These are phyloP conservation scores for Leishmania aethiopica DNA, from an alignment of 208 protist species.

Conservation along the genomic window DNA sequence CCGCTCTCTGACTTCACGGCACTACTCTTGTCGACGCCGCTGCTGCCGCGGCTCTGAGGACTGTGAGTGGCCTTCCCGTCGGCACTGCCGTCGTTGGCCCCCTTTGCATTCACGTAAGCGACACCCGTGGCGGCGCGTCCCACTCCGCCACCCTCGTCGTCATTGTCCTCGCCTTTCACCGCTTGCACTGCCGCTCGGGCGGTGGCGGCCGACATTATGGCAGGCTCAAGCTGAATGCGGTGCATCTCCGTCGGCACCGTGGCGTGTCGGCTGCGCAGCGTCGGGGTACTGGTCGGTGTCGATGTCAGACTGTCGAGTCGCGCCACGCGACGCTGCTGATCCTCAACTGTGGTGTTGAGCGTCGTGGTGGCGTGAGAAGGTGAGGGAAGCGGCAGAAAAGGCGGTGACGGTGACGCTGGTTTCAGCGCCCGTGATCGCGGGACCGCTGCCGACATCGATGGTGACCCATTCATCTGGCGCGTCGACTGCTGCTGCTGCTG, in stretches of 20 bases:
- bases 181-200: not conserved
- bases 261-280: slow-evolving; percentile 32
- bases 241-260: slow-evolving; percentile 31
- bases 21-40: not conserved
- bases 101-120: not conserved
- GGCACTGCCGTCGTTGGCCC: not conserved
- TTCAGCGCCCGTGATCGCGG: not conserved
- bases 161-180: not conserved
- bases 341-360: slow-evolving; percentile 30
- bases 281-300: slow-evolving; percentile 26
- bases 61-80: not conserved
- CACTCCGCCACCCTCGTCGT: not conserved
- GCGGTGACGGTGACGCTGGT: slow-evolving; percentile 10
- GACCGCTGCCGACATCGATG: not conserved
- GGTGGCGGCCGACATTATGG: not conserved
- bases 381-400: slow-evolving; percentile 21
- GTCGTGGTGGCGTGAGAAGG: slow-evolving; percentile 30
- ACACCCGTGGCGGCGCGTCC: not conserved
- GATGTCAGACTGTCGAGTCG: slow-evolving; percentile 29
- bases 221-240: slow-evolving; percentile 29
- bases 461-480: not conserved
- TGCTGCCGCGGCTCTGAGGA: not conserved
- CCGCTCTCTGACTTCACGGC: not conserved
- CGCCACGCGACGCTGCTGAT: slow-evolving; percentile 36
- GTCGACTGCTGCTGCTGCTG: slow-evolving; percentile 6